A percentile compares a stretch with the other conserved stretches of the same genome.
phyloP scores from a whole-genome alignment of 2,329 filamentous ascomycete genomes.

The Aspergillus flavus region DNA sequence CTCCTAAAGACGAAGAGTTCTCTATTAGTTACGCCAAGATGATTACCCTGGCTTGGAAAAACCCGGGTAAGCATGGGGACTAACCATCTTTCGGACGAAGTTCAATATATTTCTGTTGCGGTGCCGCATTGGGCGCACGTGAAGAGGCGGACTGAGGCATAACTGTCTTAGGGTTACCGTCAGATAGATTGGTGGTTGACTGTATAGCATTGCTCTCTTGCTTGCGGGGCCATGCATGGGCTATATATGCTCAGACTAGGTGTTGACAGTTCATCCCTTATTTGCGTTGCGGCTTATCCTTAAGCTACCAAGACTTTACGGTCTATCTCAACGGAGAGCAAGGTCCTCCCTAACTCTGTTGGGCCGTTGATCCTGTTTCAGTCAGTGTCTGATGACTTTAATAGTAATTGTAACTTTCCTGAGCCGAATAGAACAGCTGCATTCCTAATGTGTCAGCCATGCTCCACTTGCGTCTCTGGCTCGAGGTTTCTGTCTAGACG shows the following conservation, averaged over 20 bases:
- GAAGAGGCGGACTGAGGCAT: neutral
- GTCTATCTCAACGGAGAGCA: neutral
- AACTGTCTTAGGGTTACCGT: neutral
- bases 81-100: slow-evolving; percentile 9
- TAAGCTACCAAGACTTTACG: neutral
- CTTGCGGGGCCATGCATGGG: neutral
- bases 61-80: neutral
- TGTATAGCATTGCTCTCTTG: neutral
- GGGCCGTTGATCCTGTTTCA: too few species aligned
- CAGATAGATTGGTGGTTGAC: neutral
- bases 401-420: too few species aligned
- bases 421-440: too few species aligned
- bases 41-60: neutral
- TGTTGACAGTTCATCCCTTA: neutral
- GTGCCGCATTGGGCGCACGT: neutral
- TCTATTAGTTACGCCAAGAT: too few species aligned
- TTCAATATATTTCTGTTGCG: slow-evolving; percentile 1
- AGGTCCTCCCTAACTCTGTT: too few species aligned
- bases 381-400: rapidly evolving
- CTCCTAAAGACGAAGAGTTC: neutral
- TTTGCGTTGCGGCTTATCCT: neutral
- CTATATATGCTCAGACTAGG: neutral
- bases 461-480: too few species aligned
- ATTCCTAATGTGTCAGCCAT: too few species aligned
- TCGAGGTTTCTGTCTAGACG: neutral